phyloP scores from a whole-genome alignment of 768 basidiomycete genomes.

The Tricholoma saponaceum region DNA sequence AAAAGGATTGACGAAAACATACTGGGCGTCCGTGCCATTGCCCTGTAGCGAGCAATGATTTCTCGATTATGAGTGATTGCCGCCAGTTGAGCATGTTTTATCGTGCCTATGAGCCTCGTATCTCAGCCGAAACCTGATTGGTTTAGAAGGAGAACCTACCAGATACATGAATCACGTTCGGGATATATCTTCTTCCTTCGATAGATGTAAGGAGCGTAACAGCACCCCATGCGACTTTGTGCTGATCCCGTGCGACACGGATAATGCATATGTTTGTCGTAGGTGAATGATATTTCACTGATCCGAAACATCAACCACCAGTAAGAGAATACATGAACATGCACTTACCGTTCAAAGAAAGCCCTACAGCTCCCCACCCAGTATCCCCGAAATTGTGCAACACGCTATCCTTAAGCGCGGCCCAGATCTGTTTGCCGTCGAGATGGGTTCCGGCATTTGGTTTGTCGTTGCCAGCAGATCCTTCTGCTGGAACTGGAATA shows the following conservation, averaged over 20 bases:
- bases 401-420: constrained; percentile 66
- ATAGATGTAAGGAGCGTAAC: constrained; percentile 66
- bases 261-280: constrained; percentile 81
- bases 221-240: constrained; percentile 76
- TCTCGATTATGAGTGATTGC: constrained; percentile 72
- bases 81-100: constrained; percentile 73
- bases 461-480: constrained; percentile 3
- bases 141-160: constrained; percentile 38
- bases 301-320: neutral
- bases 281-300: constrained; percentile 89
- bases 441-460: constrained; percentile 21
- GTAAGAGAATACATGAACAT: too few species aligned
- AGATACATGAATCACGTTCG: constrained; percentile 77
- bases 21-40: constrained; percentile 51
- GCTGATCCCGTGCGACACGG: constrained; percentile 79
- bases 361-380: constrained; percentile 80
- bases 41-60: constrained; percentile 64
- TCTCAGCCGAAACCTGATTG: neutral
- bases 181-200: constrained; percentile 49
- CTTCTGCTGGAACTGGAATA: constrained; percentile 33
- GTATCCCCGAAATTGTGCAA: constrained; percentile 76
- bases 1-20: constrained; percentile 10
- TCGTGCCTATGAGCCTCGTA: neutral
- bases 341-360: constrained; percentile 61
- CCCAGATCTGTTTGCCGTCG: constrained; percentile 64